Evolutionary conservation across 768 basidiomycete genomes (phyloP), one percentile per base, ranked within the genome.

Genomic region (Boletus coccyginus): DNA sequence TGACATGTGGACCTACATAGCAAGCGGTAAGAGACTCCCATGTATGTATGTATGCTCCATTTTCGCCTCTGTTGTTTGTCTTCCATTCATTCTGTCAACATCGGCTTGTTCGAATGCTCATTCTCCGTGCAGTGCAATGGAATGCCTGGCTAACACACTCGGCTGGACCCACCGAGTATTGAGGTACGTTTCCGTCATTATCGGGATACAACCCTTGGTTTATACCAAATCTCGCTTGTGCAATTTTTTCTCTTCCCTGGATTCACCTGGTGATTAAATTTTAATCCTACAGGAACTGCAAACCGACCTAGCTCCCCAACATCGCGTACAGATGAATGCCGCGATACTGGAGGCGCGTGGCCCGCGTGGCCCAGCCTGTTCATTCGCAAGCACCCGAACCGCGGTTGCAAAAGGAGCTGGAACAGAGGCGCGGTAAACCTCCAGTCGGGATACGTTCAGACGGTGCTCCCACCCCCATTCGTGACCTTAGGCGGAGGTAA

Each of bases 101-200:
- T 48, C 35, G 32, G 39, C 36, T 36, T 49, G 24, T 44, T 43
- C 44, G 53, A 6, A 62, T 43, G 11, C 27, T 27, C 27, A 27
- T 47, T 53, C 10, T 59, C 50, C 58, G 46, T 53, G 36, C 61
- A 90, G 88, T 87, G 17, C 88, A 91, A 70, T 91, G 88, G 88
- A 81, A 77, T 7, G 71, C 86, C 2, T 90, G 88, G 88, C 70
- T 90, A 7, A 81, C 87, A 8, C 61, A 89, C 88, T 5, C 78
- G 88, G 7, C 63, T 59, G 2, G 64, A 81, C 50, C 79, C 87
- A 4, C 88, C 88, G 0, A 82, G 80, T 0, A 61, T 85, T 17
- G 77, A 87, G 74, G 88, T 86, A 57, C 46, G 75, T 49, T 10
- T 53, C 53, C 49, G 46, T 50, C 16, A 17, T 47, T 7, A n/a